Percentiles rank a stretch among this genome's conserved stretches.
phyloP scores from a whole-genome alignment of 192 early-diverging fungal species.

The Coemansia umbellata region DNA sequence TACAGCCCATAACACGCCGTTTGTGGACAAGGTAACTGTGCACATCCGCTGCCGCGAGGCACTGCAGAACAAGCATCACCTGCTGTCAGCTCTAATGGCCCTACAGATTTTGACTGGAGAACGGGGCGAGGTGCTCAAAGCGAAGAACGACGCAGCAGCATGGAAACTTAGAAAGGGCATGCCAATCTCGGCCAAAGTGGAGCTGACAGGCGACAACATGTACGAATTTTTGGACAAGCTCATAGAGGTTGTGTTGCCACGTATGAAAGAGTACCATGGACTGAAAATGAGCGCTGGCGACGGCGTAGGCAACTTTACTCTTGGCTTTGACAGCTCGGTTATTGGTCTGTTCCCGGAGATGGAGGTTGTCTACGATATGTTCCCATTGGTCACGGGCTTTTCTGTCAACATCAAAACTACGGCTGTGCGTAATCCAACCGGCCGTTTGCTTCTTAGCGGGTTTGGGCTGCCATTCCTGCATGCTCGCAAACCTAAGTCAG shows the following conservation, averaged over 20 bases:
- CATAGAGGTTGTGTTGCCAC: slow-evolving; percentile 90
- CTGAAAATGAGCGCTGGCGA: slow-evolving; percentile 71
- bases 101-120: slow-evolving; percentile 84
- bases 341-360: slow-evolving; percentile 96
- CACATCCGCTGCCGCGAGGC: slow-evolving; percentile 87
- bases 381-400: slow-evolving; percentile 85
- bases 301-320: slow-evolving; percentile 74
- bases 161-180: slow-evolving; percentile 90
- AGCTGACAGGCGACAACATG: slow-evolving; percentile 79
- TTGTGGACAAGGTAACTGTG: slow-evolving; percentile 68
- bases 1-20: slow-evolving; percentile 61
- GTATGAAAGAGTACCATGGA: slow-evolving; percentile 87
- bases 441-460: slow-evolving; percentile 79
- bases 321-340: slow-evolving; percentile 79
- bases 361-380: slow-evolving; percentile 92
- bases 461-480: slow-evolving; percentile 81
- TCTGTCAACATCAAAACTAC: slow-evolving; percentile 82
- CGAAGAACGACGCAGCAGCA: slow-evolving; percentile 70
- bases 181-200: slow-evolving; percentile 84
- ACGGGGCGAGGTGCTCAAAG: slow-evolving; percentile 75
- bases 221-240: slow-evolving; percentile 94
- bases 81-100: slow-evolving; percentile 88
- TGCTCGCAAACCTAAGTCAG: slow-evolving; percentile 37
- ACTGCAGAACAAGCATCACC: slow-evolving; percentile 79
- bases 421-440: slow-evolving; percentile 69